Base-by-base conservation (phyloP, 2,329 filamentous ascomycete species). In the Trichoderma koningiopsis region DNA sequence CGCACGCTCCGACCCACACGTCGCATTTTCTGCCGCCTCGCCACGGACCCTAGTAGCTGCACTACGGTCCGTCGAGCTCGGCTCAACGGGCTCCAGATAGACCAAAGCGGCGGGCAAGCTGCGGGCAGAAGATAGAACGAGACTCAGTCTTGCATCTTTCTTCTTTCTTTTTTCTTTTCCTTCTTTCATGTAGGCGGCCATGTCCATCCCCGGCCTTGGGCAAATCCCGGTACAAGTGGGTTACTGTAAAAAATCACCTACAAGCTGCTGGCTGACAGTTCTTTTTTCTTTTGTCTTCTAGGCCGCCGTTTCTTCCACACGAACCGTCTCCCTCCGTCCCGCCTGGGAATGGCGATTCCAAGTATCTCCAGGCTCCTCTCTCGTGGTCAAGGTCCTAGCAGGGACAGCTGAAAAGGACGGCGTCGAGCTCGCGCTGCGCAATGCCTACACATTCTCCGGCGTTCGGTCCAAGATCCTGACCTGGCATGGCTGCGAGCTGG, bases 401-500 rank as follows among this genome's bases (percentile, higher is more conserved):
- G 96, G 96, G 71, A 93, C 91, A 1, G 96, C 95, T 60, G 96
- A 99, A 80, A 89, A 97, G 76, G 97, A 98, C 78, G 96, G 96
- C 77, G 94, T 95, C 68, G 96, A 99, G 82, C 91, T 99, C 55
- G 94, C 94, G 13, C 86, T 88, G 11, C 91, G 91, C 68, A 91
- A 91, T 63, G 86, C 88, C 11, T 98, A 98, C 82, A 90, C 86
- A 37, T 95, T 99, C 80, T 86, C 87, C 57, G 92, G 93, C 68
- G 88, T 87, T 73, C 96, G 96, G 82, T 92, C 92, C 69, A 94
- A 95, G 71, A 91, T 99, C 76, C 92, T 92, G 79, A 97, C 94
- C 62, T 97, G 93, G 91, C 89, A 95, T 76, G 95, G 96, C 75
- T 97, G 94, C 81, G 89, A 89, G 65, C 83, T 99, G 71, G 92